Conservation (phyloP, 2,329 filamentous ascomycete genomes). For the Talaromyces amestolkiae region DNA sequence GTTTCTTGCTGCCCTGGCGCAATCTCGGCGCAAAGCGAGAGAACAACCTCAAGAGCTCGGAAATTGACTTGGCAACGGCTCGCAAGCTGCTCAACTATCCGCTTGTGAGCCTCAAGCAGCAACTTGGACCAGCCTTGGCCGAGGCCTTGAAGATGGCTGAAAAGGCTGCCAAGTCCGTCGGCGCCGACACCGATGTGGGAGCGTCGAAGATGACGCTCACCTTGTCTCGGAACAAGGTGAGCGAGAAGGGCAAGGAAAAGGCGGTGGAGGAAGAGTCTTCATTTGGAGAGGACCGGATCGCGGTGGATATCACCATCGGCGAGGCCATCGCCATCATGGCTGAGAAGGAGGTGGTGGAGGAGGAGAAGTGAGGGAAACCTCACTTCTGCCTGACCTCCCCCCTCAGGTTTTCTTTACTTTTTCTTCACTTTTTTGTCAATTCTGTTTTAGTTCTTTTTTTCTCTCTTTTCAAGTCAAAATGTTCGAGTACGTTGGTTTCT, state of each 20-base stretch:
- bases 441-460: neutral
- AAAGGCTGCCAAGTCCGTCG: neutral
- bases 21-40: neutral
- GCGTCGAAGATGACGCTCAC: neutral
- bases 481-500: no score
- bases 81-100: neutral
- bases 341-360: neutral
- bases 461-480: no score
- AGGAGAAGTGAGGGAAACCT: constrained; percentile 5
- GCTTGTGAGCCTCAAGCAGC: neutral
- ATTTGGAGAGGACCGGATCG: neutral
- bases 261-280: neutral
- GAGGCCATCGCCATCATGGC: constrained; percentile 7
- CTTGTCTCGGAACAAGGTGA: neutral
- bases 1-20: constrained; percentile 1
- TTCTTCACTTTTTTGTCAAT: neutral
- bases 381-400: neutral
- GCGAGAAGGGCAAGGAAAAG: neutral
- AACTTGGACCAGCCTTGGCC: neutral
- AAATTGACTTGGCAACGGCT: neutral
- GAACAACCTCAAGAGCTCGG: neutral
- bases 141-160: neutral
- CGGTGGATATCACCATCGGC: neutral
- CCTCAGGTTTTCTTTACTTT: neutral
- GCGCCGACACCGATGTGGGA: neutral